These are phyloP conservation scores for Colletotrichum liriopes DNA, from an alignment of 2,329 filamentous ascomycete genomes.

Conservation along the genomic window DNA sequence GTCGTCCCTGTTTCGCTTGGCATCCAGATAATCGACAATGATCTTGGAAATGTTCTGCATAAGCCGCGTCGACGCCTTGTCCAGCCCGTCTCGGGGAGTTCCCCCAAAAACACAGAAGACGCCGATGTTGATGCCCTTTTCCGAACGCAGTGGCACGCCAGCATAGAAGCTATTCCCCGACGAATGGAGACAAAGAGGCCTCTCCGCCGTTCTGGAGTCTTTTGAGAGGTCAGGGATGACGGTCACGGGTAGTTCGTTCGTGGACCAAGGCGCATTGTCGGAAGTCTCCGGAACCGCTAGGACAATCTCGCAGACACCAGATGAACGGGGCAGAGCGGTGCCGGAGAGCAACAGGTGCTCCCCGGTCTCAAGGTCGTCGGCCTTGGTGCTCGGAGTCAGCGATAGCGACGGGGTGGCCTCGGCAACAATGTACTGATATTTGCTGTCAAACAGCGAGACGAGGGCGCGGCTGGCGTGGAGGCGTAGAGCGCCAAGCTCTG, in stretches of 20 bases:
- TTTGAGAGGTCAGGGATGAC: conserved; percentile 53
- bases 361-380: conserved; percentile 4
- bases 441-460: conserved; percentile 67
- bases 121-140: conserved; percentile 59
- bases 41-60: conserved; percentile 48
- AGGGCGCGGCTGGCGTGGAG: conserved; percentile 58
- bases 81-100: conserved; percentile 47
- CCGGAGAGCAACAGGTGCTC: conserved; percentile 47
- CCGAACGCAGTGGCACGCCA: conserved; percentile 58
- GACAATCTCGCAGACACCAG: conserved; percentile 50
- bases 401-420: conserved; percentile 63
- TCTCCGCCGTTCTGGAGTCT: conserved; percentile 50
- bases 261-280: background rate
- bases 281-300: conserved; percentile 34
- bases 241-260: conserved; percentile 50
- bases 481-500: conserved; percentile 63
- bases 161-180: conserved; percentile 56
- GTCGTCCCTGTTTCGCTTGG: conserved; percentile 46
- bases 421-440: conserved; percentile 65
- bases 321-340: conserved; percentile 48
- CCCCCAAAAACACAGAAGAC: conserved; percentile 56
- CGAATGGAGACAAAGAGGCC: conserved; percentile 47
- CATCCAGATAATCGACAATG: conserved; percentile 56
- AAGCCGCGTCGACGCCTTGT: conserved; percentile 48
- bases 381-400: conserved; percentile 51